Evolutionary conservation across 148 eudicot genomes (phyloP), one percentile per base, ranked within the genome.

Genomic region (Euryodendron excelsum): DNA sequence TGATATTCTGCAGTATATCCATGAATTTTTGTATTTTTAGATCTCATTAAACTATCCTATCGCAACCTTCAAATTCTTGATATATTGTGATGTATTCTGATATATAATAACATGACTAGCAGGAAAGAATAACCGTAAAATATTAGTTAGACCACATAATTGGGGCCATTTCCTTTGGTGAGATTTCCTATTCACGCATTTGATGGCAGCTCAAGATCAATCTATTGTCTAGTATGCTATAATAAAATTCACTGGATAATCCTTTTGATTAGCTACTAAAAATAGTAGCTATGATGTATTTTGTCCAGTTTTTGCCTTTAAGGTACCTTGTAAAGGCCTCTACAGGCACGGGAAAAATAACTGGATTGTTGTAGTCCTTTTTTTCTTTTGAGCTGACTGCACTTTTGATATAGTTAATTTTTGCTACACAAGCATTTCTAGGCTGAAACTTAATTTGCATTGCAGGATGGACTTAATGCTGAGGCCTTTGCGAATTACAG

Each of bases 391-490:
- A 6, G 14, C 13, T 68, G 66, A 59, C 47, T 41, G 62, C n/a
- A n/a, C 69, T 39, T 56, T 61, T 47, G 28, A 12, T 68, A 23
- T 36, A 17, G 5, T 58, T 13, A 34, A 21, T 0, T 41, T 47
- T 55, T 47, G 17, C n/a, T 36, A 47, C 36, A 27, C 36, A 18
- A 77, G 34, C 52, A 31, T 66, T 48, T 76, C 37, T 33, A 37
- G 62, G 66, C 20, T 58, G 20, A 77, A 80, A 73, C 0, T 30
- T 60, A 18, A 11, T 45, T 84, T 77, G 21, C 56, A 25, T 58
- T 82, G 85, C 95, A 95, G 98, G 85, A 86, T 79, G 90, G 73
- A 69, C 90, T 95, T 61, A 96, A 95, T 80, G 80, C 89, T 60
- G 92, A 88, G 61, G 79, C 96, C 53, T 93, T 90, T 34, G 93